Conservation (phyloP, 306 rosid genomes). For the Argentina anserina region DNA sequence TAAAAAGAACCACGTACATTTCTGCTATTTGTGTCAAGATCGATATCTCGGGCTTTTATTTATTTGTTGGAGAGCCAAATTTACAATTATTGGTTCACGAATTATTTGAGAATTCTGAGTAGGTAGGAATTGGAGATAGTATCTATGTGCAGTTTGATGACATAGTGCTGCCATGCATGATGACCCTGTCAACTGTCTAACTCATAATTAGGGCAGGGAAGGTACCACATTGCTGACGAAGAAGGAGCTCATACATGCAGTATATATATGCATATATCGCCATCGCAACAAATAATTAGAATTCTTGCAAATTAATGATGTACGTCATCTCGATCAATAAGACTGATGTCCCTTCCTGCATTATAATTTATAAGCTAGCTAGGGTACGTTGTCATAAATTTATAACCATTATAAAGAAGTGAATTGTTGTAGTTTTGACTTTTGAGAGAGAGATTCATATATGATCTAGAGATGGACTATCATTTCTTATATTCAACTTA, state of each 20-base stretch:
- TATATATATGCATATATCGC: background rate
- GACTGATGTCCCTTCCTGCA: background rate
- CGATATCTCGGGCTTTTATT: background rate
- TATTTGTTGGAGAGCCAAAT: background rate
- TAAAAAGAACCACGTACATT: background rate
- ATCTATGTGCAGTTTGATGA: background rate
- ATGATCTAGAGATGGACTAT: too few relatives aligned
- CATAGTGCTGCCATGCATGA: background rate
- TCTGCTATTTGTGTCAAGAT: background rate
- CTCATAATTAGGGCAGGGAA: constrained; percentile 1
- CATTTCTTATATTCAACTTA: too few relatives aligned
- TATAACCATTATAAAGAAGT: too few relatives aligned
- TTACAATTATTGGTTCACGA: background rate
- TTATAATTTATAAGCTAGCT: too few relatives aligned
- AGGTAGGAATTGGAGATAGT: background rate
- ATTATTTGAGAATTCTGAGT: background rate
- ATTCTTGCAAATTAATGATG: background rate
- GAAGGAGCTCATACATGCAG: background rate
- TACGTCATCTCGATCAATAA: background rate
- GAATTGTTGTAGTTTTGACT: too few relatives aligned
- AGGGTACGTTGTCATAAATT: background rate
- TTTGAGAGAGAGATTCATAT: background rate
- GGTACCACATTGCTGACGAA: constrained; percentile 1
- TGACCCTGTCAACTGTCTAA: background rate
- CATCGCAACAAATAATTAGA: background rate